Evolutionary conservation across 1,139 yeast genomes (phyloP), one percentile per base, ranked within the genome.

Genomic region (Lodderomyces elongisporus): DNA sequence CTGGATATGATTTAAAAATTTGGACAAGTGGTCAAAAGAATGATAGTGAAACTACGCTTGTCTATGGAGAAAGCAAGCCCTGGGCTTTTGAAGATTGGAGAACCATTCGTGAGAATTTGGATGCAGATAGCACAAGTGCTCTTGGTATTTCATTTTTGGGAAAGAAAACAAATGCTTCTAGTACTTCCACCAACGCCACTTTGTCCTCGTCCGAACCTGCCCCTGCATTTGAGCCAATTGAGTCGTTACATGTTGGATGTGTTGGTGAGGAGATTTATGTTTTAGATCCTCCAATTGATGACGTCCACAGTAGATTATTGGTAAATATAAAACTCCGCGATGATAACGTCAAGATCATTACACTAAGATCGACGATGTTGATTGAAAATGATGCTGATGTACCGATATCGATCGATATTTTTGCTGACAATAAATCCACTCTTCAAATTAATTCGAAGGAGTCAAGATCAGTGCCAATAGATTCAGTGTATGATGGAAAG

Each of bases 61-160:
- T 62, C 30, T 70, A 79, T 28, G 72, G 74, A 3, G 73, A 71
- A 4, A 60, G 60, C 5, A 58, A 76, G 8, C 83, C 89, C 1
- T 93, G 97, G 97, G 79, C 91, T 28, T 93, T 93, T 62, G 95
- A 89, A 49, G 96, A 91, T 50, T 91, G 97, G 96, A 71, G 85
- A 42, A 72, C 71, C 22, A 76, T 88, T 14, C 79, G 98, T 54
- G 95, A 91, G 49, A 78, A 79, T 39, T 62, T 88, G 37, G 80
- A 77, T 42, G 76, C 85, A 2, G 82, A 82, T 42, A 74, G 72
- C 31, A 75, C 71, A 17, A 81, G 79, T 27, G 63, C 70, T 2
- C 58, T 89, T 27, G 89, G 83, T 0, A 69, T 88, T 14, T 69
- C 69, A 27, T 56, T 87, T 13, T 32, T 73, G 3, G 76, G 68